Evolutionary conservation across 208 protist genomes (phyloP).

Genomic region (Trypanosoma lewisi): DNA sequence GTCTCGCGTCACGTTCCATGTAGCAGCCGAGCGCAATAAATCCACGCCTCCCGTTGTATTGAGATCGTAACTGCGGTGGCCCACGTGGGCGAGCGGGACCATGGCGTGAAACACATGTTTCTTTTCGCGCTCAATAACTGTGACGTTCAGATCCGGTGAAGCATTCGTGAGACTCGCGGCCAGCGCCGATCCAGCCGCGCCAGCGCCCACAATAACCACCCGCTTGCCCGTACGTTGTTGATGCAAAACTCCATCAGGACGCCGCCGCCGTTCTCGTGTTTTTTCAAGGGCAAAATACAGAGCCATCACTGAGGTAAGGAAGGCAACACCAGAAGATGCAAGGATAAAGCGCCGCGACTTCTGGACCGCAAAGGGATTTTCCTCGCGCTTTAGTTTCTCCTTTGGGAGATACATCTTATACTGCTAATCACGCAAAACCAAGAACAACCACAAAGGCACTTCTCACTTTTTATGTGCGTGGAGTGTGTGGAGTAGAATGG

Average conservation of each 20-base stretch:
- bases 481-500: no score
- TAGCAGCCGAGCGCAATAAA: conserved; percentile 57
- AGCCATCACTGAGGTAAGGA: conserved; percentile 32
- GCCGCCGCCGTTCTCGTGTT: conserved; percentile 40
- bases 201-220: conserved; percentile 78
- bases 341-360: conserved; percentile 47
- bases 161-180: conserved; percentile 53
- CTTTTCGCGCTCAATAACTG: conserved; percentile 73
- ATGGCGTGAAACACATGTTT: conserved; percentile 62
- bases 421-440: background rate
- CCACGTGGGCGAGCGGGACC: conserved; percentile 72
- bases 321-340: conserved; percentile 26
- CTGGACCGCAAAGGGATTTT: conserved; percentile 56
- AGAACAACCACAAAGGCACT: conserved; percentile 14
- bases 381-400: conserved; percentile 23
- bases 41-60: conserved; percentile 71
- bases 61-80: conserved; percentile 87
- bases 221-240: conserved; percentile 35
- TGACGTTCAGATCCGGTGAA: conserved; percentile 57
- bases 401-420: conserved; percentile 65
- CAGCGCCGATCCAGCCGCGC: conserved; percentile 58
- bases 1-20: conserved; percentile 81
- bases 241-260: conserved; percentile 24
- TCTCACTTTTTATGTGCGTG: no score
- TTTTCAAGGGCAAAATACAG: conserved; percentile 42